A percentile compares a stretch with the other conserved stretches of the same genome.
These are phyloP conservation scores for Gossypium trilobum DNA, from an alignment of 441 rosid genomes.

Conservation along the genomic window DNA sequence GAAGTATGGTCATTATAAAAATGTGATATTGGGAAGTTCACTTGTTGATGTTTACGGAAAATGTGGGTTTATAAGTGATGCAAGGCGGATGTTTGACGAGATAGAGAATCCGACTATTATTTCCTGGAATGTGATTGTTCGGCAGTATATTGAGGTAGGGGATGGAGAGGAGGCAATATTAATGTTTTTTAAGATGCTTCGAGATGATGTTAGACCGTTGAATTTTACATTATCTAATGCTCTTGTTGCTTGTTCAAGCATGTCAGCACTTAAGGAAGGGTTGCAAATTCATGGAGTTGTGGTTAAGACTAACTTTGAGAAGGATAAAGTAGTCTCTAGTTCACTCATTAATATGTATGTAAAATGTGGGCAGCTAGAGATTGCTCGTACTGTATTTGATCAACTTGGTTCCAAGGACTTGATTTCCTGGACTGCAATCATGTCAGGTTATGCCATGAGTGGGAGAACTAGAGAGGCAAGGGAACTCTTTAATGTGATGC, in stretches of 20 bases:
- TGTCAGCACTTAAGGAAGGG: constrained; percentile 44
- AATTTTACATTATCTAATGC: constrained; percentile 61
- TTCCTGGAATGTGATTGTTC: constrained; percentile 78
- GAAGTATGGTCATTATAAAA: constrained; percentile 46
- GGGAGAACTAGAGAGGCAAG: constrained; percentile 58
- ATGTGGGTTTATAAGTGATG: constrained; percentile 50
- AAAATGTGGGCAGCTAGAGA: constrained; percentile 48
- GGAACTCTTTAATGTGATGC: constrained; percentile 67
- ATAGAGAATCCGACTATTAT: constrained; percentile 51
- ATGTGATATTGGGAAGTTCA: constrained; percentile 61
- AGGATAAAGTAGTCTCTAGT: constrained; percentile 46
- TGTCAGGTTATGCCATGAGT: constrained; percentile 57
- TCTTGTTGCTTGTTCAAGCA: constrained; percentile 58
- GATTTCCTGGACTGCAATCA: constrained; percentile 59
- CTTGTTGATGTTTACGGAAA: constrained; percentile 75
- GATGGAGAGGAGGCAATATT: constrained; percentile 42
- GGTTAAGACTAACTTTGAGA: constrained; percentile 34
- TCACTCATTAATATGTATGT: constrained; percentile 64
- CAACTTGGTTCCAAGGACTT: constrained; percentile 44
- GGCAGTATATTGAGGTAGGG: constrained; percentile 69
- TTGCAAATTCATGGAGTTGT: constrained; percentile 60
- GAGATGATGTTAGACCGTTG: constrained; percentile 41
- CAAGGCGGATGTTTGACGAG: constrained; percentile 68
- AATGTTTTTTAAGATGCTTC: constrained; percentile 54
- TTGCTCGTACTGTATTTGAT: constrained; percentile 54